Base-by-base conservation (phyloP, 208 protist genomes). In the Sergeia podlipaevii region DNA sequence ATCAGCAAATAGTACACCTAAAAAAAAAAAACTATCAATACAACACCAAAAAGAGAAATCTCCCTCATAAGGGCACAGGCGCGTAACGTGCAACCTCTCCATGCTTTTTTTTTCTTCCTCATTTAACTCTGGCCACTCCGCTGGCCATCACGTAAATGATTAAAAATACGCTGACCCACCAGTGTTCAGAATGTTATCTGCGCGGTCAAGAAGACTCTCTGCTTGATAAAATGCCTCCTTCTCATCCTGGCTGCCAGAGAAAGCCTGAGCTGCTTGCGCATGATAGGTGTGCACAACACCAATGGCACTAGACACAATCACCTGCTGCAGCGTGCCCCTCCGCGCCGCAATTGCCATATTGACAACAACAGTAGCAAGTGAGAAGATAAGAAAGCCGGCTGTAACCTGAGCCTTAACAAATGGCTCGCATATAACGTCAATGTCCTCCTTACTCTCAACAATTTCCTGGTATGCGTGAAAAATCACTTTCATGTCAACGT, bases 401-500 rank as follows among this genome's bases (percentile, higher is more conserved):
- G 62, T 74, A 20, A 80, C 64, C 1, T 47, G 53, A 18, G 62
- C 42, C 18, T 49, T 15, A 34, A 60, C 59, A 60, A 80, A 74
- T 2, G 51, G 17, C 13, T 64, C 56, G 44, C 67, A 80, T 1
- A 45, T 60, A 38, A 76, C 56, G 28, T 48, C 72, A 33, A 75
- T 47, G 33, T 71, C 56, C 28, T 85, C 74, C 36, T 66, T 84
- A 21, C 53, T 65, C 3, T 75, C 65, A 38, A 93, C 30, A 15
- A 93, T 63, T 49, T 53, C 24, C 37, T 79, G 69, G 53, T 91
- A 83, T 8, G 75, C 76, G 39, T 77, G 60, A 32, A 85, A 89
- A 17, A 94, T 68, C 18, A 89, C 72, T 32, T 74, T 78, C 15
- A 62, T 32, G 39, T 91, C 84, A 8, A 92, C 81, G 23, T 66